phyloP scores from a whole-genome alignment of 495 filamentous ascomycete genomes.

The Amorphotheca resinae region DNA sequence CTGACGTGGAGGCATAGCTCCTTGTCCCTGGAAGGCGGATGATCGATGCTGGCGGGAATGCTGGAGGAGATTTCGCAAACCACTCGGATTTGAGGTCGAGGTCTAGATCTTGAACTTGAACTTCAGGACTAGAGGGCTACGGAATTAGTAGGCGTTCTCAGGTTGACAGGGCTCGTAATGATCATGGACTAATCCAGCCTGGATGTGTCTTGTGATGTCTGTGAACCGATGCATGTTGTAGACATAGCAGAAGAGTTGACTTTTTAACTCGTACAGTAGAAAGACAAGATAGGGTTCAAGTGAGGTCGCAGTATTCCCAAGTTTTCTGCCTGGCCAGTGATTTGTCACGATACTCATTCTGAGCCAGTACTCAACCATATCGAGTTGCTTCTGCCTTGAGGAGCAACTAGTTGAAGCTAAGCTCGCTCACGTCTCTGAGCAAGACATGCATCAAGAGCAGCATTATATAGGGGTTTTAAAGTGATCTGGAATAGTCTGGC shows the following conservation, averaged over 20 bases:
- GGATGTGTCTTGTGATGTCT: background rate
- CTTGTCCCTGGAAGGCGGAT: constrained; percentile 2
- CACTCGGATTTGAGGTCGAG: constrained; percentile 25
- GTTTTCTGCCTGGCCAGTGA: too few species aligned
- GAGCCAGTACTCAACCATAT: too few species aligned
- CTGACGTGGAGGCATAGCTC: constrained; percentile 14
- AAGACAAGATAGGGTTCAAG: too few species aligned
- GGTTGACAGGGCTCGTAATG: too few species aligned
- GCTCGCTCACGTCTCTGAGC: too few species aligned
- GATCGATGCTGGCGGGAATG: constrained; percentile 22
- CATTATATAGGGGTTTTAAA: too few species aligned
- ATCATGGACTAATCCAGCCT: background rate
- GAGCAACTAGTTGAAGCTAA: background rate
- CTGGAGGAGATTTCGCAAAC: constrained; percentile 24
- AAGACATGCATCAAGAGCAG: too few species aligned
- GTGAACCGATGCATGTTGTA: background rate
- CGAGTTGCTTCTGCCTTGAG: background rate
- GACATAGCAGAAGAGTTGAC: too few species aligned
- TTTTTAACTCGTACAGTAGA: too few species aligned
- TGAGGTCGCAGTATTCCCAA: too few species aligned
- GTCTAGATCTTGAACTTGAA: constrained; percentile 23
- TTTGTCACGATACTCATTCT: too few species aligned
- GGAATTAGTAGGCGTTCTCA: constrained; percentile 1
- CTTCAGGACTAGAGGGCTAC: background rate
- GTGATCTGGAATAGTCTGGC: too few species aligned